phyloP scores from a whole-genome alignment of 192 early-diverging fungal species.

The Diversispora epigaea region DNA sequence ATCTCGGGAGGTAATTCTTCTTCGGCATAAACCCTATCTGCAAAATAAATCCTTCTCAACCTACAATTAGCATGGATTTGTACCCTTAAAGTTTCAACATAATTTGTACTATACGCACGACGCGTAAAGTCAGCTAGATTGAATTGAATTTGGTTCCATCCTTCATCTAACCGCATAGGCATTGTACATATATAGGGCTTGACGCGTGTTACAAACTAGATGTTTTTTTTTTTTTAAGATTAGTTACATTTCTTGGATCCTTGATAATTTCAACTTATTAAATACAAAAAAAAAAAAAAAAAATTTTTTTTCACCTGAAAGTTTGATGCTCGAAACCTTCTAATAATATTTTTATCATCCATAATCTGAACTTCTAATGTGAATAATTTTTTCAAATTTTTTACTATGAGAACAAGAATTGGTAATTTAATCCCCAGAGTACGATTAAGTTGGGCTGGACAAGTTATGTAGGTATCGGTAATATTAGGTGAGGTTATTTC shows the following conservation, averaged over 20 bases:
- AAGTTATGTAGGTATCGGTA: slow-evolving; percentile 84
- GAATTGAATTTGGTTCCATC: slow-evolving; percentile 96
- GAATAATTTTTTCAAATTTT: slow-evolving; percentile 87
- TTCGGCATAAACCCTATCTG: slow-evolving; percentile 87
- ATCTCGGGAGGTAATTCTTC: slow-evolving; percentile 92
- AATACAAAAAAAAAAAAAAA: too few relatives aligned
- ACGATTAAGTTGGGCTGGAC: slow-evolving; percentile 68
- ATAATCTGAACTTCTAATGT: slow-evolving; percentile 89
- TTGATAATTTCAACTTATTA: too few relatives aligned
- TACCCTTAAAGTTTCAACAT: slow-evolving; percentile 83
- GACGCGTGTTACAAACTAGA: slow-evolving; percentile 73
- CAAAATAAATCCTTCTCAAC: slow-evolving; percentile 86
- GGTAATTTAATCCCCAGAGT: slow-evolving; percentile 92
- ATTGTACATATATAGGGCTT: slow-evolving; percentile 87
- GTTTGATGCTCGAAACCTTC: slow-evolving; percentile 85
- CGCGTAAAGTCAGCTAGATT: slow-evolving; percentile 84
- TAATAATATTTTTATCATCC: slow-evolving; percentile 79
- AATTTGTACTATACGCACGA: slow-evolving; percentile 85
- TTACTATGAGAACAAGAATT: slow-evolving; percentile 82
- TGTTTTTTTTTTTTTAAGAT: too few relatives aligned
- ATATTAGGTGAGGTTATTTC: slow-evolving; percentile 81
- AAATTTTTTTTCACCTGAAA: too few relatives aligned
- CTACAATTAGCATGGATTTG: slow-evolving; percentile 91
- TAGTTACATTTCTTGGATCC: too few relatives aligned
- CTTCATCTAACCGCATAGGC: slow-evolving; percentile 90